Evolutionary conservation across 2,329 filamentous ascomycete species (phyloP), one percentile per base, ranked within the genome.

Genomic region (Juglanconis oblonga): DNA sequence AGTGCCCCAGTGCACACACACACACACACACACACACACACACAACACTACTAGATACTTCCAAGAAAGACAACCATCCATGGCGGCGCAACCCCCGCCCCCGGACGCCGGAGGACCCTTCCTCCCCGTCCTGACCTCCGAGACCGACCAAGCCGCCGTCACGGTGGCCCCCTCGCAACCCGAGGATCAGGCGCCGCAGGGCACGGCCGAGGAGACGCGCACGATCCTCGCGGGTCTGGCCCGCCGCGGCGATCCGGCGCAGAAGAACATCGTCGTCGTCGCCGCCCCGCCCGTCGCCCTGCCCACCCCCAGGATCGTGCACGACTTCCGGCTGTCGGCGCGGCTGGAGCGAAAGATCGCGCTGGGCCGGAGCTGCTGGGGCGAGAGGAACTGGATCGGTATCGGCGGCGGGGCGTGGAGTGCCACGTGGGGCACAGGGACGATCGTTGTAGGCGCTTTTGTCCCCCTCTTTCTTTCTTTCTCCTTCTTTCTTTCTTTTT

Each of bases 371-470:
- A 53, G 57, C 17, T 48, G 52, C 29, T 64, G 62, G 64, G 64
- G 64, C 29, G 52, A 62, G 57, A 52, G 62, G 53, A 65, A 64
- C 17, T 65, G 64, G 64, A 57, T 65, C 44, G 62, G 62, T 47
- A 60, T 65, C 31, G 44, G 42, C 7, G 59, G 64, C 3, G 64
- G 64, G 8, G 17, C 56, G 45, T 65, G 64, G 64, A 57, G 57
- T 33, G 62, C 64, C 1, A 50, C 59, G 11, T 65, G 64, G 64
- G 64, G 64, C 2, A 56, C 31, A 36, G 64, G 64, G 2, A 64
- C 55, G 31, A 55, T 65, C 11, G 59, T 62, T 48, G 60, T 62
- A 55, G 29, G n/a, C n/a, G n/a, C n/a, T n/a, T n/a, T n/a, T n/a
- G n/a, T n/a, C n/a, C n/a, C n/a, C n/a, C n/a, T n/a, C n/a, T n/a